These are phyloP conservation scores for Gossypium arboreum DNA, from an alignment of 345 rosid species.

Conservation along the genomic window DNA sequence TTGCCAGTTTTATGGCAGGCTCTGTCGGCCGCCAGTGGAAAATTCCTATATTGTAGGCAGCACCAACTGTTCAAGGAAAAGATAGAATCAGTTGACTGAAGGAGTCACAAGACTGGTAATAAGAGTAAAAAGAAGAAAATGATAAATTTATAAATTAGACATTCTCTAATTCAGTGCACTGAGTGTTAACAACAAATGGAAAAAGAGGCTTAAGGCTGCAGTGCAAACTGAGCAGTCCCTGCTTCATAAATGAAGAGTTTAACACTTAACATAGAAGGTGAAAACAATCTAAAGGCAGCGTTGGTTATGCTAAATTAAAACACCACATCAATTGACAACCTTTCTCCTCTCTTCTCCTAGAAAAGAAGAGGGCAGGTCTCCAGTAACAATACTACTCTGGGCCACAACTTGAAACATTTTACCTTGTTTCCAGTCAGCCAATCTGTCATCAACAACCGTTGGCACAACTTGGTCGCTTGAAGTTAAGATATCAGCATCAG, in stretches of 20 bases:
- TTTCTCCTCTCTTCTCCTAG: neutral
- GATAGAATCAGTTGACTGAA: constrained; percentile 15
- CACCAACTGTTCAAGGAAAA: constrained; percentile 51
- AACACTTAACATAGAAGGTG: neutral
- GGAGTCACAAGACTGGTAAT: neutral
- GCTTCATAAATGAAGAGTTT: neutral
- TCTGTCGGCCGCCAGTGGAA: constrained; percentile 98
- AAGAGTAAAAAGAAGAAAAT: neutral
- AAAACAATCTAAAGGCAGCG: neutral
- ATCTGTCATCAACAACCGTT: constrained; percentile 89
- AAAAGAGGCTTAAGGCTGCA: neutral
- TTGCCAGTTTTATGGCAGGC: constrained; percentile 71
- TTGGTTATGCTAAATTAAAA: neutral
- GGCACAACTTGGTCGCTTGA: constrained; percentile 94
- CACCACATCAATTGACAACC: neutral
- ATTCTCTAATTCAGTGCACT: constrained; percentile 1
- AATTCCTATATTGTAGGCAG: constrained; percentile 91
- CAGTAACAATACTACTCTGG: neutral
- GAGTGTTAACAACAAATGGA: neutral
- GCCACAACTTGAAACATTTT: constrained; percentile 12
- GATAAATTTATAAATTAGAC: neutral
- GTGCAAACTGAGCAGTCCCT: neutral
- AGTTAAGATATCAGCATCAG: constrained; percentile 92
- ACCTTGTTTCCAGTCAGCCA: constrained; percentile 98
- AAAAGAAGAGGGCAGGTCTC: neutral